Base-by-base conservation (phyloP, 345 rosid species). In the Draba incana region DNA sequence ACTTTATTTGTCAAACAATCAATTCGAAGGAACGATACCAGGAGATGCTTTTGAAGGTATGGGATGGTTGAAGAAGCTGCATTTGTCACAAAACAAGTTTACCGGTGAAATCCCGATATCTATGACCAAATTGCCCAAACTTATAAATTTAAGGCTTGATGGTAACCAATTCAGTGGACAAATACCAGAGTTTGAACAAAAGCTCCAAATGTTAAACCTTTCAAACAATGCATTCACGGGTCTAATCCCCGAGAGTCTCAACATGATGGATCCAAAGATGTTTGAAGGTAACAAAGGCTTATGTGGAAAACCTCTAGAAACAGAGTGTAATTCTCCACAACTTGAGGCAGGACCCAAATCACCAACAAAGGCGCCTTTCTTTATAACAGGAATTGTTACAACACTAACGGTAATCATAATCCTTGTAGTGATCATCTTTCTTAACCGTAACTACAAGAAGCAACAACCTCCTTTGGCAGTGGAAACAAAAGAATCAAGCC, bases 201-300 rank as follows among this genome's bases (percentile, higher is more conserved):
- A 74, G 31, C 77, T 87, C 4, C 15, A 50, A 13, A n/a, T 53
- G 3, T 66, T 91, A 31, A 80, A 86, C 70, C 81, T 87, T 47
- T 82, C 97, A 3, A 68, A 84, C 54, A 94, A 94, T 68, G 73
- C 46, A 3, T 74, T 94, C 73, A 82, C 65, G 6, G 98, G 96
- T 31, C 51, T 75, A 3, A 84, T 94, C 35, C 99, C 99, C 0
- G 48, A 74, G 30, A 60, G 69, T 62, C 82, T 89, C 20, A 63
- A 69, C 4, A 73, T 47, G 30, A 38, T 79, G 72, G 62, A 78
- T 66, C 12, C 81, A 4, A 68, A 61, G 66, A 62, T 84, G 15
- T 88, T 85, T 72, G 60, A 84, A 64, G 95, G 92, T 63, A 95
- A 92, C 78, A 70, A 81, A 74, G 94, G 60, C 59, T 71, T 93